Base-by-base conservation (phyloP, 495 filamentous ascomycete species). In the Neurospora tetrasperma region DNA sequence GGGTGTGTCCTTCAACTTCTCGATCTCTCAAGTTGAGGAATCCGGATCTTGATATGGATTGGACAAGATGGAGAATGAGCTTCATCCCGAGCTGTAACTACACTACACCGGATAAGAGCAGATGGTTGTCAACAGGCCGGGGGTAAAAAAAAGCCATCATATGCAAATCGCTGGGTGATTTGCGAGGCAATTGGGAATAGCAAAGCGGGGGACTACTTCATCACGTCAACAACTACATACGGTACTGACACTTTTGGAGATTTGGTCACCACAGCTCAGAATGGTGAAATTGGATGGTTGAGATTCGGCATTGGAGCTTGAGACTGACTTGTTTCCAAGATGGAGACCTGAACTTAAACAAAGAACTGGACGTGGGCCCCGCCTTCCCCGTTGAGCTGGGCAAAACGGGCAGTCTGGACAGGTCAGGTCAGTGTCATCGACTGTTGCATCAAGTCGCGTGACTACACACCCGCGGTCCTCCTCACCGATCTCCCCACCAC, bases 391-490 rank as follows among this genome's bases (percentile, higher is more conserved):
- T n/a, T 44, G 31, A 54, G 43, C 31, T 46, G 20, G 40, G 39
- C 39, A 40, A 10, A 40, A 40, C 40, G 27, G 27, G 27, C 27
- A 41, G 40, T 41, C 40, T 41, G 40, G 40, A 23, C 54, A 31
- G 71, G 69, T 78, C 73, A 78, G 74, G 74, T 76, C 77, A 77
- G 77, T 74, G 70, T 74, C 73, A 73, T 71, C 70, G 43, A 69
- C 75, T 71, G 72, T 75, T 73, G 66, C 74, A 46, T 72, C 76
- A 77, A 75, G 78, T 80, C 79, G 79, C 79, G 78, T 78, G 79
- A 80, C 78, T 75, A 42, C 70, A 4, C 41, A 62, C 68, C 72
- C 73, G 69, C 62, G 73, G 75, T 6, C 75, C 76, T 75, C 75
- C 74, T 73, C 73, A 39, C 71, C 59, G 42, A 62, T 75, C 70